Percentiles rank a stretch among this genome's conserved stretches.
phyloP scores from a whole-genome alignment of 192 early-diverging fungal species.

The Pilaira anomala region DNA sequence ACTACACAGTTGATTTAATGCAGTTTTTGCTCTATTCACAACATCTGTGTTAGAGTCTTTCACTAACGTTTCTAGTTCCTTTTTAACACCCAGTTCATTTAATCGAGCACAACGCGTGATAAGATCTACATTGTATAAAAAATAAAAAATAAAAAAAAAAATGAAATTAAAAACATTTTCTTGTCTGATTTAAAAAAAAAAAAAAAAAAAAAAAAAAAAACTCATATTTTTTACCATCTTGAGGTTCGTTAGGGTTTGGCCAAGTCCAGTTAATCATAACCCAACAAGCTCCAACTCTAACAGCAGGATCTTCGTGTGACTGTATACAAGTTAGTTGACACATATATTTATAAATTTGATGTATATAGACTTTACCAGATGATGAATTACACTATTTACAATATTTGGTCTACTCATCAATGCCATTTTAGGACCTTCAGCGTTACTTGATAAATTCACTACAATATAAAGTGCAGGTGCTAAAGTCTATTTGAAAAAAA shows the following conservation, averaged over 20 bases:
- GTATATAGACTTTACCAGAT: constrained; percentile 37
- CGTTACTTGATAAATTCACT: constrained; percentile 69
- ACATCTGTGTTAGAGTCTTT: constrained; percentile 66
- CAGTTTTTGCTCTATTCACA: constrained; percentile 67
- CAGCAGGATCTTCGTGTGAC: constrained; percentile 51
- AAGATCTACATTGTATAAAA: constrained; percentile 23
- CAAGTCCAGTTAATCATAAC: constrained; percentile 75
- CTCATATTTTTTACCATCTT: constrained; percentile 10
- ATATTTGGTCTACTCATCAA: constrained; percentile 55
- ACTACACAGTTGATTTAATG: constrained; percentile 50
- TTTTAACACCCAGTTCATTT: constrained; percentile 55
- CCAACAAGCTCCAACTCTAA: constrained; percentile 68
- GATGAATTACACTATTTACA: constrained; percentile 44
- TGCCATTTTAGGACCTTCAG: constrained; percentile 56
- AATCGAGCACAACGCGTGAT: constrained; percentile 48
- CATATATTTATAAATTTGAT: not conserved
- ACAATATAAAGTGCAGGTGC: constrained; percentile 62
- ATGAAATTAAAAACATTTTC: not conserved
- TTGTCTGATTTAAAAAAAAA: too few species aligned
- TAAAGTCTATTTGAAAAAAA: constrained; percentile 19
- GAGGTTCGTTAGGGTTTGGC: constrained; percentile 47
- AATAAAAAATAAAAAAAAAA: constrained; percentile 1
- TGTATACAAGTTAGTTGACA: constrained; percentile 18
- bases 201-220: not conserved
- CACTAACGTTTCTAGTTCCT: constrained; percentile 51